Conservation (phyloP, 768 basidiomycete species). For the Fibroporia radiculosa region DNA sequence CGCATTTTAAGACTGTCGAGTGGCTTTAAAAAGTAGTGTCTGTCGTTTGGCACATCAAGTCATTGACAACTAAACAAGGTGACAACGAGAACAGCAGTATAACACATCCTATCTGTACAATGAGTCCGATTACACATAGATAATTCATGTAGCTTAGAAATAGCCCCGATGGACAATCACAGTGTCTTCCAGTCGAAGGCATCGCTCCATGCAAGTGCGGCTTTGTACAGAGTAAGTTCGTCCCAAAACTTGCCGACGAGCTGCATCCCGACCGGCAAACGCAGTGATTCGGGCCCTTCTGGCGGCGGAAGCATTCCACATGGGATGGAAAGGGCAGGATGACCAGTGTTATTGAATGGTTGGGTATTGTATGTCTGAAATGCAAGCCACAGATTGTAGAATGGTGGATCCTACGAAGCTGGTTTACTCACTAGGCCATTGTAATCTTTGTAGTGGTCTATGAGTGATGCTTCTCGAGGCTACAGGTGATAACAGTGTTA, state of each 20-base stretch:
- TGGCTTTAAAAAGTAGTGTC: constrained; percentile 34
- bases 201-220: constrained; percentile 18
- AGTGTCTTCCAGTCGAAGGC: constrained; percentile 14
- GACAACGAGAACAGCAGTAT: background rate
- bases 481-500: background rate
- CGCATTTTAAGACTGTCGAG: constrained; percentile 30
- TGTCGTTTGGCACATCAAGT: too few relatives aligned
- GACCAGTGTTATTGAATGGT: constrained; percentile 28
- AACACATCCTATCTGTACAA: too few relatives aligned
- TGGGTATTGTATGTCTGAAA: constrained; percentile 13
- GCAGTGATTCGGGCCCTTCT: constrained; percentile 26
- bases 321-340: constrained; percentile 35
- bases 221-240: constrained; percentile 17
- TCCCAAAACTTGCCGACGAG: constrained; percentile 26
- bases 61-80: too few relatives aligned
- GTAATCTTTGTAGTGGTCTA: constrained; percentile 13
- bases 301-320: constrained; percentile 31
- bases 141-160: too few relatives aligned
- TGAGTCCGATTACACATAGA: too few relatives aligned
- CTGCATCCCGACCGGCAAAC: constrained; percentile 37
- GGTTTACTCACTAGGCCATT: constrained; percentile 10
- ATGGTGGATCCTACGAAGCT: background rate
- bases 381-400: background rate
- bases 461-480: constrained; percentile 21
- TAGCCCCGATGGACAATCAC: background rate